phyloP scores from a whole-genome alignment of 306 rosid genomes.

The Hippophae gyantsensis region DNA sequence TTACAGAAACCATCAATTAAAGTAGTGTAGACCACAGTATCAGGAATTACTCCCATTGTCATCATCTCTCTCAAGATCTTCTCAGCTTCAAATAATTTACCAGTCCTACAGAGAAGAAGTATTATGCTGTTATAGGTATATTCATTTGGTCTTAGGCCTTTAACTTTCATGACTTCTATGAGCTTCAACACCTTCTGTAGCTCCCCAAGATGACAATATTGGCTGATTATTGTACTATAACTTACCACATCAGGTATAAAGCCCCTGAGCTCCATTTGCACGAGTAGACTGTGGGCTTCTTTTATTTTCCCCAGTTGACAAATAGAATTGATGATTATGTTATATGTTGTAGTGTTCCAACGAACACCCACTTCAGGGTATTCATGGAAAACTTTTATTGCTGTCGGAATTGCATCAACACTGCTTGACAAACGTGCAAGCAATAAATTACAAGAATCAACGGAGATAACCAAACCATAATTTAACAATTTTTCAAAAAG shows the following conservation, averaged over 20 bases:
- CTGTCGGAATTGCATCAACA: slow-evolving; percentile 34
- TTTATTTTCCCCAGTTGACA: slow-evolving; percentile 57
- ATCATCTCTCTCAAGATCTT: slow-evolving; percentile 51
- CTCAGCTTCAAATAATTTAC: slow-evolving; percentile 48
- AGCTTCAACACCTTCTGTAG: slow-evolving; percentile 57
- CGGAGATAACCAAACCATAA: slow-evolving; percentile 54
- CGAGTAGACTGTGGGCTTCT: slow-evolving; percentile 61
- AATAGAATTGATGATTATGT: slow-evolving; percentile 50
- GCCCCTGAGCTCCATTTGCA: slow-evolving; percentile 63
- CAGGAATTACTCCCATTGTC: slow-evolving; percentile 42
- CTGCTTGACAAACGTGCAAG: slow-evolving; percentile 37
- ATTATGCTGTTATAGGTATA: slow-evolving; percentile 57
- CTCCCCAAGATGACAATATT: slow-evolving; percentile 52
- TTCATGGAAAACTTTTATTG: slow-evolving; percentile 44
- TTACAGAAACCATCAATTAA: slow-evolving; percentile 58
- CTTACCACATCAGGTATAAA: slow-evolving; percentile 63
- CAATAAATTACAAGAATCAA: slow-evolving; percentile 69
- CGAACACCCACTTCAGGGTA: slow-evolving; percentile 52
- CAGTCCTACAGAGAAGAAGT: slow-evolving; percentile 50
- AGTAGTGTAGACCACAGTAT: slow-evolving; percentile 71
- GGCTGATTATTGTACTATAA: slow-evolving; percentile 60
- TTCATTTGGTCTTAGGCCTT: slow-evolving; percentile 47
- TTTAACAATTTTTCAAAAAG: slow-evolving; percentile 49
- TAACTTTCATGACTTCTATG: slow-evolving; percentile 54
- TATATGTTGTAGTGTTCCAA: slow-evolving; percentile 63